Evolutionary conservation across 1,139 yeast genomes (phyloP), one percentile per base, ranked within the genome.

Genomic region (Blastobotrys ciferrii): DNA sequence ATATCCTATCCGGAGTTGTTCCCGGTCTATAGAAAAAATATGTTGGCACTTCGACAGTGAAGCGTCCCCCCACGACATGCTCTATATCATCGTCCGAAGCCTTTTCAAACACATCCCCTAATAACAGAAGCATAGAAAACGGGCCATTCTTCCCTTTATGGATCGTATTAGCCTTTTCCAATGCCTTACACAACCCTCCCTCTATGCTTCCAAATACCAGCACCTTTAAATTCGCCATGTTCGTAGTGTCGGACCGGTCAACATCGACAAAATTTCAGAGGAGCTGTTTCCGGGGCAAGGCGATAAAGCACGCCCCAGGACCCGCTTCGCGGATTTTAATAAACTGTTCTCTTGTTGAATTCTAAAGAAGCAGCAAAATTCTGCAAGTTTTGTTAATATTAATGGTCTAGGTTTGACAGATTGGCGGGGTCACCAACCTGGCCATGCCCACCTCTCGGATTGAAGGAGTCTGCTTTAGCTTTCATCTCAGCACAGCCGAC

Each of bases 111-210:
- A 43, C 42, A 14, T 52, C 47, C 1, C 63, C 62, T 6, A 59
- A 45, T 3, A 61, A 42, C 1, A 60, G 33, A 7, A 55, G 49
- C 12, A 51, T 33, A 25, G 51, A 58, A 44, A 62, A 62, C 1
- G 65, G 65, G 1, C 65, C 65, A 38, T 54, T 56, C 31, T 56
- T 57, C 14, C 54, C 45, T 13, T 37, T 41, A 41, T 60, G 52
- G 31, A 60, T 41, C 6, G 53, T 41, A 36, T 59, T 58, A 6
- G 57, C 59, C 33, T 57, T 57, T 3, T 42, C 45, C 1, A 60
- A 28, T 1, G 55, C 57, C 20, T 41, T 42, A 3, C 23, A 36
- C 3, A 53, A 38, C 12, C 35, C 32, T 13, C 44, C 56, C 12
- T 47, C 46, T 3, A 53, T 47, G 6, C 52, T 50, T n/a, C 64